Conservation (phyloP, 305 asterid species). For the Rubia balearica region DNA sequence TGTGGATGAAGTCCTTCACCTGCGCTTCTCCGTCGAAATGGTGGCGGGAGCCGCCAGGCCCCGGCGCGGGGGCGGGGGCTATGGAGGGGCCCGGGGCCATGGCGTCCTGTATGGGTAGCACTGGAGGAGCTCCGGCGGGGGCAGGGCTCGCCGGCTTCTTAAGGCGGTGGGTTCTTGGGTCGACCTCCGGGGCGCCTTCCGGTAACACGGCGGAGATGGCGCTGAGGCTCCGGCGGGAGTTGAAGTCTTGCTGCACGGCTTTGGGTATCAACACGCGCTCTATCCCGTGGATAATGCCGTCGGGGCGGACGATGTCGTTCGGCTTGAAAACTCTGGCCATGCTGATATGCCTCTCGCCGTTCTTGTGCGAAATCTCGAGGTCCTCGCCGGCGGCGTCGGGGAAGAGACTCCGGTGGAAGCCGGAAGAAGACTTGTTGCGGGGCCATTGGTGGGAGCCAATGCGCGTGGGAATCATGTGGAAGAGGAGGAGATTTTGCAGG, state of each 20-base stretch:
- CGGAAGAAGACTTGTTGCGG: not conserved
- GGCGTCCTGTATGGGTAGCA: slow-evolving; percentile 61
- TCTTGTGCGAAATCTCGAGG: slow-evolving; percentile 29
- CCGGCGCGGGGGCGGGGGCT: slow-evolving; percentile 96
- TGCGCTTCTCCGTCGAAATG: slow-evolving; percentile 90
- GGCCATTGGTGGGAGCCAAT: slow-evolving; percentile 48
- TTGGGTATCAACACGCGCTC: slow-evolving; percentile 64
- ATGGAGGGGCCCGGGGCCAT: slow-evolving; percentile 88
- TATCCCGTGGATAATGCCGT: slow-evolving; percentile 89
- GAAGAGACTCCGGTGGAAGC: slow-evolving; percentile 41
- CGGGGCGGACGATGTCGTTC: slow-evolving; percentile 68
- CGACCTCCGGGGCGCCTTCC: slow-evolving; percentile 82
- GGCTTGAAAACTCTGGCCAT: slow-evolving; percentile 39
- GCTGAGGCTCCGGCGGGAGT: slow-evolving; percentile 56
- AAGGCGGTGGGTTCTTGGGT: slow-evolving; percentile 73
- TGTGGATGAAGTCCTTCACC: slow-evolving; percentile 80
- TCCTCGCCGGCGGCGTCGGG: slow-evolving; percentile 37
- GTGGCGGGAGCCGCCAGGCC: slow-evolving; percentile 86
- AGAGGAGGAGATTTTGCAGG: slow-evolving; percentile 59
- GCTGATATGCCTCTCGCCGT: slow-evolving; percentile 41
- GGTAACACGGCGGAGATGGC: slow-evolving; percentile 79
- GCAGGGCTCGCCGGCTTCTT: slow-evolving; percentile 42
- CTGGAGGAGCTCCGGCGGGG: slow-evolving; percentile 72
- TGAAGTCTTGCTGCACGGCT: slow-evolving; percentile 75
- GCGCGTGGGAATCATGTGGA: slow-evolving; percentile 74